phyloP scores from a whole-genome alignment of 306 rosid genomes.

The Hippophae tibetana region DNA sequence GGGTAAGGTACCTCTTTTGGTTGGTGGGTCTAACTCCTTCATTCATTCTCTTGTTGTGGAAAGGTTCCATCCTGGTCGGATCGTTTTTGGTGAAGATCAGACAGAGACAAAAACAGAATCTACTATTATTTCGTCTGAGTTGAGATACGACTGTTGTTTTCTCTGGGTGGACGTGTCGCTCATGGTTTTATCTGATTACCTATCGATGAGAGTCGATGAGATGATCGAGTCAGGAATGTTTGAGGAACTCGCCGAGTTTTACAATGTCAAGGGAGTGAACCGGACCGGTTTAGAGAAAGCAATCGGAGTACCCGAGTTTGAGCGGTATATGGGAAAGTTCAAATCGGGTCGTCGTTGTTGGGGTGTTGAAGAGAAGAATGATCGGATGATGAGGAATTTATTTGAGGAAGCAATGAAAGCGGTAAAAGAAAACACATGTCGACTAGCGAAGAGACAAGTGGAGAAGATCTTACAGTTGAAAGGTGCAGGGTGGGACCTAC shows the following conservation, averaged over 20 bases:
- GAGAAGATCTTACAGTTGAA: conserved; percentile 47
- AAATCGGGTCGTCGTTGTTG: conserved; percentile 16
- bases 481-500: conserved; percentile 69
- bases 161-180: conserved; percentile 76
- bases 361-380: neutral
- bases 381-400: conserved; percentile 35
- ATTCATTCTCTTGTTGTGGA: conserved; percentile 52
- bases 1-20: conserved; percentile 52
- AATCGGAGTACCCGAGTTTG: conserved; percentile 86
- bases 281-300: conserved; percentile 61
- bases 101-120: neutral
- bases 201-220: conserved; percentile 68
- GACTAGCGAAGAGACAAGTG: conserved; percentile 54
- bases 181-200: conserved; percentile 37
- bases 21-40: conserved; percentile 86
- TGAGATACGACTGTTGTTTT: conserved; percentile 70
- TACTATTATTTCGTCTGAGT: conserved; percentile 25
- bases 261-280: conserved; percentile 10
- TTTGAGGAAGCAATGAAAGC: conserved; percentile 58
- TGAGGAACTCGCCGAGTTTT: conserved; percentile 69
- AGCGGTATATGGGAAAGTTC: conserved; percentile 36
- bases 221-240: conserved; percentile 82
- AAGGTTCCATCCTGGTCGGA: conserved; percentile 29
- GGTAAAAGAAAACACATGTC: conserved; percentile 74
- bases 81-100: conserved; percentile 25